Conservation (phyloP, 78 protist genomes). For the Tieghemostelium lacteum region DNA sequence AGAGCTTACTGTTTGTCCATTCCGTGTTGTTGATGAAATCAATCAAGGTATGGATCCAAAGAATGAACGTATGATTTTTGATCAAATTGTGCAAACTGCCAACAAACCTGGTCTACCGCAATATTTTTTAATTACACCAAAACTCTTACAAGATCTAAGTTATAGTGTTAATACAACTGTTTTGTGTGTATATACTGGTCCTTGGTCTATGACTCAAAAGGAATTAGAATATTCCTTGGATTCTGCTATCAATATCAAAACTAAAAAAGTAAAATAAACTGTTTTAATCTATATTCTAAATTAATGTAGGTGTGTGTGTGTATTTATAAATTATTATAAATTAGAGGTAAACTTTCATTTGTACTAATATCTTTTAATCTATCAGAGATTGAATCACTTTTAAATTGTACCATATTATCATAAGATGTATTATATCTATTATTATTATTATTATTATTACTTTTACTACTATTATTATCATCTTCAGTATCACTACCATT, state of each 20-base stretch:
- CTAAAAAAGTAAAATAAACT: neutral
- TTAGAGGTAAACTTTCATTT: too few relatives aligned
- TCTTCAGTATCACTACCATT: too few relatives aligned
- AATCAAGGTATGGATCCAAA: constrained; percentile 95
- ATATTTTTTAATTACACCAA: constrained; percentile 95
- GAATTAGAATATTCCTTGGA: constrained; percentile 60
- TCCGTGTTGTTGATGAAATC: constrained; percentile 97
- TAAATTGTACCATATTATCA: too few relatives aligned
- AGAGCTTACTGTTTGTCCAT: constrained; percentile 86
- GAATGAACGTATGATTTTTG: constrained; percentile 91
- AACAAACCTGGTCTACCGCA: constrained; percentile 83
- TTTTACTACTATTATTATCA: too few relatives aligned
- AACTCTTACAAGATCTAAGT: constrained; percentile 87
- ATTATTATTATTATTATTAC: too few relatives aligned
- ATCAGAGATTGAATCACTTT: too few relatives aligned
- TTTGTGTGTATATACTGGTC: constrained; percentile 90
- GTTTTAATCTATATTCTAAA: too few relatives aligned
- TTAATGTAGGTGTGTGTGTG: too few relatives aligned
- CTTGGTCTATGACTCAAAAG: constrained; percentile 70
- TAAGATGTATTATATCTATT: too few relatives aligned
- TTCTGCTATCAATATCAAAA: neutral
- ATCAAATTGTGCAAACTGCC: constrained; percentile 78
- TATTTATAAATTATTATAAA: too few relatives aligned
- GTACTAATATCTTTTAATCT: too few relatives aligned
- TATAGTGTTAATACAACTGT: constrained; percentile 79